Conservation (phyloP, 148 eudicot species). For the Chenopodium berlandieri region DNA sequence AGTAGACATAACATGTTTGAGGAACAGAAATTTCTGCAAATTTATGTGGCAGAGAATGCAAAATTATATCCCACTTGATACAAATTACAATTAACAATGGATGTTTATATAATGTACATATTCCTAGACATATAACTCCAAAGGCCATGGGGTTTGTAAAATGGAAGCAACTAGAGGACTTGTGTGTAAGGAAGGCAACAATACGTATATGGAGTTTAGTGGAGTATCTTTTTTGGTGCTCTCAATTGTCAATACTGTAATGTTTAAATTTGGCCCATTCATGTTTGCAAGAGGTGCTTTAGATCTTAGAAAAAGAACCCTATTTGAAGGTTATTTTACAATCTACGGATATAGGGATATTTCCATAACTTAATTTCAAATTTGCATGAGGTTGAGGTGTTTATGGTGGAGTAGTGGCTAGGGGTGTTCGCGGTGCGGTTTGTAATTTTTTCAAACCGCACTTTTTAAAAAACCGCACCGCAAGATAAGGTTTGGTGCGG, state of each 20-base stretch:
- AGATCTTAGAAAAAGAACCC: too few species aligned
- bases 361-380: too few species aligned
- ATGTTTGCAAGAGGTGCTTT: too few species aligned
- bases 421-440: too few species aligned
- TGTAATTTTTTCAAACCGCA: too few species aligned
- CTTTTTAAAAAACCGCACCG: too few species aligned
- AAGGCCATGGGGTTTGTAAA: conserved; percentile 29
- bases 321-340: too few species aligned
- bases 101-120: not conserved
- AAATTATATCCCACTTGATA: not conserved
- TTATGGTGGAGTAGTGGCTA: too few species aligned
- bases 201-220: too few species aligned
- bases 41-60: conserved; percentile 2
- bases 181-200: conserved; percentile 16
- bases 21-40: not conserved
- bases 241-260: not conserved
- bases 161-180: conserved; percentile 24
- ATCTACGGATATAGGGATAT: too few species aligned
- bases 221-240: not conserved
- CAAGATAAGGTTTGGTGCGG: too few species aligned
- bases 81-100: not conserved
- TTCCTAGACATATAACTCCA: conserved; percentile 13
- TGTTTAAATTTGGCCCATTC: not conserved
- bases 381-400: too few species aligned
- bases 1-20: not conserved